Base-by-base conservation (phyloP, 371 early-diverging fungal species). In the Actinomucor elegans region DNA sequence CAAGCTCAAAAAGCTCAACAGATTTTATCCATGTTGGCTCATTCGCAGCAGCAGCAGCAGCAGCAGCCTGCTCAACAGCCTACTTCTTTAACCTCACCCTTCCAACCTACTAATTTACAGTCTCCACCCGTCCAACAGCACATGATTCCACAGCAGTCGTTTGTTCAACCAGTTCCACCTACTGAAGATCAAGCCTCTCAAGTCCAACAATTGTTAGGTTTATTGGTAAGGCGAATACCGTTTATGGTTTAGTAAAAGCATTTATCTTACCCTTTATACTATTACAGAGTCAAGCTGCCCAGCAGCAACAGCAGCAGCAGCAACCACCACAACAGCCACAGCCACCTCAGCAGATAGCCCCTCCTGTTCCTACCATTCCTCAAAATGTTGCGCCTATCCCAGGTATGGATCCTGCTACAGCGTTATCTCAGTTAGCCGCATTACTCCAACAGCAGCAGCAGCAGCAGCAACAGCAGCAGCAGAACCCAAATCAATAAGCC, bases 1-100 rank as follows among this genome's bases (percentile, higher is more conserved):
- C 66, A 66, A 41, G 66, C 66, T 18, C 66, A 66, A 43, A 66
- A 61, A 40, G 66, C 66, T 6, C 66, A 66, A 31, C 61, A 66
- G 17, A 52, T 66, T 12, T 24, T 59, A 5, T 56, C 59, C 23
- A 64, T 59, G 55, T 28, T 54, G 6, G 43, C 54, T 26, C 57
- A 55, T 15, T 41, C 21, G 5, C 54, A 43, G 29, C 57, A 48
- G 26, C 55, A 48, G 18, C 54, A 45, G 15, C 57, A 27, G 24
- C 32, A 26, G 11, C 55, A 37, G 12, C 52, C 28, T 23, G 31
- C 35, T n/a, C 48, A 36, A 31, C 54, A 38, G 14, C 40, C 33
- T 11, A 14, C 37, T 12, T 37, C 37, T 12, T 23, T 48, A 6
- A 27, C 46, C 2, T 28, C 45, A 2, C 55, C 61, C 18, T 37